These are phyloP conservation scores for Penicillium olsonii DNA, from an alignment of 2,329 filamentous ascomycete genomes.

Conservation along the genomic window DNA sequence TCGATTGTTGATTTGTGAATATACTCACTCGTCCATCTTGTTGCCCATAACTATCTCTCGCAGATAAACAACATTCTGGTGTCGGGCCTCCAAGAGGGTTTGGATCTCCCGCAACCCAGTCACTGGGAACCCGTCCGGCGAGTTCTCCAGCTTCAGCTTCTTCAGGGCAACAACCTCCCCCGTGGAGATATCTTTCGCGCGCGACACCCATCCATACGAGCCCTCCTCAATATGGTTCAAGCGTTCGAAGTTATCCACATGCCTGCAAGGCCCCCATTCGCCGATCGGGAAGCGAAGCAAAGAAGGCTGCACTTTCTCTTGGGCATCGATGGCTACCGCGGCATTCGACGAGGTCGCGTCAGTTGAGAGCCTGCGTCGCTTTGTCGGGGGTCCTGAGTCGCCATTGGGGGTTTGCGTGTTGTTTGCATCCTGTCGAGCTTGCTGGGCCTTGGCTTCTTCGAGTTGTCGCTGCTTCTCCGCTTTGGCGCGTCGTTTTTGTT, in stretches of 20 bases:
- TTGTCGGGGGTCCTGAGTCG: slow-evolving; percentile 54
- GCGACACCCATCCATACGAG: slow-evolving; percentile 90
- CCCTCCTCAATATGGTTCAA: slow-evolving; percentile 98
- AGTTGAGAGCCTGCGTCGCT: slow-evolving; percentile 64
- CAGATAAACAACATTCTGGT: slow-evolving; percentile 79
- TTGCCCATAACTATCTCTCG: slow-evolving; percentile 82
- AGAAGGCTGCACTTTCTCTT: slow-evolving; percentile 48
- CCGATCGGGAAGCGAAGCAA: slow-evolving; percentile 72
- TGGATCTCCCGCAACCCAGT: slow-evolving; percentile 93
- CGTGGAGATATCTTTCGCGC: slow-evolving; percentile 72
- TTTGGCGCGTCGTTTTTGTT: slow-evolving; percentile 83
- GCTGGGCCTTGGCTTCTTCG: slow-evolving; percentile 54
- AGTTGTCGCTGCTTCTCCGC: slow-evolving; percentile 74
- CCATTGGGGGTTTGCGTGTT: slow-evolving; percentile 25
- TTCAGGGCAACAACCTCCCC: slow-evolving; percentile 88
- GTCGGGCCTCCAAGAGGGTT: slow-evolving; percentile 76
- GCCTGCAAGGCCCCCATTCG: slow-evolving; percentile 70
- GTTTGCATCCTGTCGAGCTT: slow-evolving; percentile 30
- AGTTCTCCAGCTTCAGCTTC: slow-evolving; percentile 82
- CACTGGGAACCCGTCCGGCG: slow-evolving; percentile 81
- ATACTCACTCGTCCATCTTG: slow-evolving; percentile 57
- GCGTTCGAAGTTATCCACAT: slow-evolving; percentile 85
- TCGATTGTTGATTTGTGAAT: not conserved
- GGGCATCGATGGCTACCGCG: slow-evolving; percentile 21
- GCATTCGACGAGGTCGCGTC: slow-evolving; percentile 30